Evolutionary conservation across 1,139 yeast species (phyloP).

Genomic region (Hansenula anomala): DNA sequence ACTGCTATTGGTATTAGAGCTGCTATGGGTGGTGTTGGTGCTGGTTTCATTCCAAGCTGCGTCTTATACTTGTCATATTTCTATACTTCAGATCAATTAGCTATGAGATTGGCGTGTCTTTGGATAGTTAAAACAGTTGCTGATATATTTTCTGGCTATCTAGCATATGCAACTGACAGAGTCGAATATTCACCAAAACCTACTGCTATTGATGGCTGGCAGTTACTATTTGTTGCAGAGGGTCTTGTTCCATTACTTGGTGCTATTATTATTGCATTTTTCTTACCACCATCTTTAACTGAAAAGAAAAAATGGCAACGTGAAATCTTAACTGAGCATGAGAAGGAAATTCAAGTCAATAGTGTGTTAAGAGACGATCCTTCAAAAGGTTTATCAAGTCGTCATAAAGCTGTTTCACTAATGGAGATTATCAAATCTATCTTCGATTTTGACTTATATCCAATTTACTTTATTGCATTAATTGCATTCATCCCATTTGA

Average conservation of each 20-base stretch:
- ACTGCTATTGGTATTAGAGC: constrained; percentile 39
- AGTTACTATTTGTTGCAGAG: constrained; percentile 54
- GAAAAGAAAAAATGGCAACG: constrained; percentile 42
- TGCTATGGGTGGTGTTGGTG: constrained; percentile 43
- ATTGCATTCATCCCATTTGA: constrained; percentile 23
- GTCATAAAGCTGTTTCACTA: constrained; percentile 46
- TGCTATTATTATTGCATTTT: constrained; percentile 42
- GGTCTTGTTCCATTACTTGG: constrained; percentile 45
- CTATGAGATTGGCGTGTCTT: constrained; percentile 44
- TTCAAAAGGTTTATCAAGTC: constrained; percentile 62
- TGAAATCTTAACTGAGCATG: constrained; percentile 56
- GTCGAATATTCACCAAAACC: background rate
- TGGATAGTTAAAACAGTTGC: constrained; percentile 23
- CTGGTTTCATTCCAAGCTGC: constrained; percentile 52
- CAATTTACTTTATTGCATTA: constrained; percentile 45
- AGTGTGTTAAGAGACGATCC: constrained; percentile 60
- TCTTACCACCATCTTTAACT: constrained; percentile 51
- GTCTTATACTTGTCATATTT: constrained; percentile 50
- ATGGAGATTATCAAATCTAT: constrained; percentile 36
- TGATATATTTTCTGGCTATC: background rate
- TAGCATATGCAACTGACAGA: background rate
- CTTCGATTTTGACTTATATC: constrained; percentile 51
- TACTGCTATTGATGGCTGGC: constrained; percentile 30
- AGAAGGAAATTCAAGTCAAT: constrained; percentile 53
- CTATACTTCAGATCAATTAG: constrained; percentile 43